Conservation (phyloP, 176 grass and related monocot genomes). For the sorghum (Sorghum bicolor) region DNA sequence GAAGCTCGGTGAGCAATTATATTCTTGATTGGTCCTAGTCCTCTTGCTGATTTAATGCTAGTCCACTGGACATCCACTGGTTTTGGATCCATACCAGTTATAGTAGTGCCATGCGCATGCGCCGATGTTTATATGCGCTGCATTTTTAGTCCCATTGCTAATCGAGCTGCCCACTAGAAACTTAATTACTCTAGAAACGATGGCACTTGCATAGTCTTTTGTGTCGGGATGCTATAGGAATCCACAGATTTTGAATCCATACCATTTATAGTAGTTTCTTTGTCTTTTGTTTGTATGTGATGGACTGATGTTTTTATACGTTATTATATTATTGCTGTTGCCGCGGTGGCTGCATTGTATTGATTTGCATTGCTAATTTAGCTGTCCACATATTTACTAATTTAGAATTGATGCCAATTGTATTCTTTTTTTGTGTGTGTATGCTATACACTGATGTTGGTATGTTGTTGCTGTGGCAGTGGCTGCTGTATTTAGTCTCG, state of each 20-base stretch:
- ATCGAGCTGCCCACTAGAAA: neutral
- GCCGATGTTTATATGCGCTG: neutral
- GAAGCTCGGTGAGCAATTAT: constrained; percentile 65
- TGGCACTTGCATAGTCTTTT: neutral
- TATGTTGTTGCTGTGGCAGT: constrained; percentile 46
- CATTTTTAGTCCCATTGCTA: neutral
- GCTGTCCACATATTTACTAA: neutral
- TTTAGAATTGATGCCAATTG: neutral
- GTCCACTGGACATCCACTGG: neutral
- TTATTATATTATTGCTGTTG: neutral
- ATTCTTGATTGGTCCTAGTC: neutral
- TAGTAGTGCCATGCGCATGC: neutral
- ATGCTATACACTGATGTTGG: neutral
- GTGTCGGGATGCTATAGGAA: neutral
- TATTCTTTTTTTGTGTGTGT: neutral
- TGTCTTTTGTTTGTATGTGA: neutral
- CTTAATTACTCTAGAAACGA: neutral
- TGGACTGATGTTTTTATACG: neutral
- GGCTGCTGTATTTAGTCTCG: constrained; percentile 82
- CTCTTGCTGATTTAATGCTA: neutral
- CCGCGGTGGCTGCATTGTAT: neutral
- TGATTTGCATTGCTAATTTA: neutral
- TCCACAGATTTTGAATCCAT: neutral
- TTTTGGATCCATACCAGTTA: neutral
- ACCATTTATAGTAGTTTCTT: neutral